Evolutionary conservation across 768 basidiomycete genomes (phyloP), one percentile per base, ranked within the genome.

Genomic region (Plicaturopsis crispa): DNA sequence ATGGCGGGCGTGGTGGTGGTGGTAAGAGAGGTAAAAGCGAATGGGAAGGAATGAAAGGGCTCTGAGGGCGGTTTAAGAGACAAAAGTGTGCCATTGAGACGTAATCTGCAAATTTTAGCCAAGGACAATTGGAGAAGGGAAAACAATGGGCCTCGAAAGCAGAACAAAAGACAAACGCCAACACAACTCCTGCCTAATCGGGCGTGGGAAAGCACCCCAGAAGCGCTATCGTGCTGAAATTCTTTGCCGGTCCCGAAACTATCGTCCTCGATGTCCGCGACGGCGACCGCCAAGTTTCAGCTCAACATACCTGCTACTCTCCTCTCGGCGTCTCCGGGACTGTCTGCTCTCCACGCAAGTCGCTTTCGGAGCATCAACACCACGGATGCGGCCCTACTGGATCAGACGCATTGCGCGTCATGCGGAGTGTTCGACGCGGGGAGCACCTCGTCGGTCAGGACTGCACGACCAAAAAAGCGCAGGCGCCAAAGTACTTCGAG

Each of bases 341-440:
- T 87, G 34, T 72, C 84, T 11, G 81, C 84, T 26, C 61, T 81
- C 20, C 82, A 86, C 51, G 55, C 69, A 1, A 49, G 62, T 11
- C 68, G 74, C 33, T 57, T 59, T 13, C 59, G 54, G 34, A 36
- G 50, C 5, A 43, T 62, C 34, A 53, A 55, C 31, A 43, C 42
- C 31, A 50, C 54, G 21, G 34, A 47, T 31, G 54, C 57, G 17
- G 16, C 41, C 26, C 5, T 41, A 24, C 43, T 59, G 23, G 38
- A 33, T 19, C 30, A 39, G 16, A 50, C 60, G 4, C 60, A 67
- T 31, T 85, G 80, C 51, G 33, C 55, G 4, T 65, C 56, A 55
- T 85, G 84, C 47, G 81, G 80, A 22, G 49, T 66, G 7, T 65
- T 66, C 42, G 61, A 69, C 14, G 59, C 69, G 38, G 52, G 61